Conservation (phyloP, 2,329 filamentous ascomycete species). For the Cercospora canescens region DNA sequence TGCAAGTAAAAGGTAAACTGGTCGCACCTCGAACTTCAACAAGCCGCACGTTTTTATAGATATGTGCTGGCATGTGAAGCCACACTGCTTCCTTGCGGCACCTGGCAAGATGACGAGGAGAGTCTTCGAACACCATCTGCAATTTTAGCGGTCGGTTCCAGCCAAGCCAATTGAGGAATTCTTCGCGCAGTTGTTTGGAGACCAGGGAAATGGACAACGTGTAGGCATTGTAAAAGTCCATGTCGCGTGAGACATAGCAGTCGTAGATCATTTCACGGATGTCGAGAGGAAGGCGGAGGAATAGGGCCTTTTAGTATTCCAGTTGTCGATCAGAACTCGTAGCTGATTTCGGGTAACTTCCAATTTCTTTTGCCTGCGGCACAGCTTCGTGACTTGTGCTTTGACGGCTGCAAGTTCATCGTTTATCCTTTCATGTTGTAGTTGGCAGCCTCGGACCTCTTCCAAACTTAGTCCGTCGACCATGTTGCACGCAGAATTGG, state of each 20-base stretch:
- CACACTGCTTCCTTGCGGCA: neutral
- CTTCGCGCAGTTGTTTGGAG: neutral
- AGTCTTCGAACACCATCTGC: neutral
- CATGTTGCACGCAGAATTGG: neutral
- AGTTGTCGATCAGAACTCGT: neutral
- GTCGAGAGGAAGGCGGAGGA: neutral
- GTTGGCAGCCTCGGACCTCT: neutral
- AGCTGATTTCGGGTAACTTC: neutral
- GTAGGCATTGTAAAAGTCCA: neutral
- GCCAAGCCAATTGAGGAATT: neutral
- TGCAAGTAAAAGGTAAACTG: neutral
- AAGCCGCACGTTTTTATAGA: neutral
- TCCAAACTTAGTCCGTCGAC: neutral
- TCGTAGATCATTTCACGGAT: neutral
- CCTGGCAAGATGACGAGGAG: neutral
- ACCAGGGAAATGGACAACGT: neutral
- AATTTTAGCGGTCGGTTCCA: neutral
- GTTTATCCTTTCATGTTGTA: neutral
- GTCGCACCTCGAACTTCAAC: neutral
- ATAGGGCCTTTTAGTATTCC: neutral
- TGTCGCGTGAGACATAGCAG: neutral
- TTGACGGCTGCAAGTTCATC: neutral
- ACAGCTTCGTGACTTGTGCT: neutral
- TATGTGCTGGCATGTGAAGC: neutral
- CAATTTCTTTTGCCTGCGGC: neutral